A percentile compares a stretch with the other conserved stretches of the same genome.
These are phyloP conservation scores for Penicillium antarcticum DNA, from an alignment of 495 filamentous ascomycete species.

Conservation along the genomic window DNA sequence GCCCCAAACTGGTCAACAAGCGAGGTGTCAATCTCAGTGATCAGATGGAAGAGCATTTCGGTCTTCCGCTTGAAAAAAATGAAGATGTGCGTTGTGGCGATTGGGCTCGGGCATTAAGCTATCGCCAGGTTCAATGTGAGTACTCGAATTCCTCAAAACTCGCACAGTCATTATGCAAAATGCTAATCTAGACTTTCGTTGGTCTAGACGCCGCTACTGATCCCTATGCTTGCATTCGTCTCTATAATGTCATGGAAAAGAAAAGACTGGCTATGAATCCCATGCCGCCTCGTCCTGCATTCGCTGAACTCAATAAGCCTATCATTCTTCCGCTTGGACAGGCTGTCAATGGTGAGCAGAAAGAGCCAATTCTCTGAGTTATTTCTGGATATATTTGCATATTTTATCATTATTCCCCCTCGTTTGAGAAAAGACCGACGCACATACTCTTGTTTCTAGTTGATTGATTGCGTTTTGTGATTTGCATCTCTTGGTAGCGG, in stretches of 20 bases:
- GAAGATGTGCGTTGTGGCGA: conserved; percentile 62
- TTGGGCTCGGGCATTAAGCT: conserved; percentile 61
- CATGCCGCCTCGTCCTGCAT: conserved; percentile 62
- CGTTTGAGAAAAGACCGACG: too few species aligned
- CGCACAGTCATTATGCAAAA: background rate
- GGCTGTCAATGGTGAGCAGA: conserved; percentile 2
- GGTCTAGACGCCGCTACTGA: conserved; percentile 73
- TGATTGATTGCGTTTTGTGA: background rate
- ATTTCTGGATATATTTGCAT: background rate
- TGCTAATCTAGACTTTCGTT: background rate
- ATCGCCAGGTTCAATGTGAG: conserved; percentile 72
- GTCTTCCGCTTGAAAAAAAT: conserved; percentile 75
- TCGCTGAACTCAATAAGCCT: conserved; percentile 62
- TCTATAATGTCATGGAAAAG: conserved; percentile 66
- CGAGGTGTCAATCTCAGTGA: conserved; percentile 60
- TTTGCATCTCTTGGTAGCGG: too few species aligned
- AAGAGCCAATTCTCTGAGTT: background rate
- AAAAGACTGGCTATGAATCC: conserved; percentile 63
- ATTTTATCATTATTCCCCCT: background rate
- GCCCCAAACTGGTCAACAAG: conserved; percentile 59
- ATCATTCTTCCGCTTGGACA: conserved; percentile 36
- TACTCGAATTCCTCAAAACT: background rate
- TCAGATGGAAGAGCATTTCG: conserved; percentile 68
- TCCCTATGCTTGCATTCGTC: conserved; percentile 73
- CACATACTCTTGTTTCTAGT: background rate